These are phyloP conservation scores for Monosporozyma unispora DNA, from an alignment of 805 yeast genomes.

Conservation along the genomic window DNA sequence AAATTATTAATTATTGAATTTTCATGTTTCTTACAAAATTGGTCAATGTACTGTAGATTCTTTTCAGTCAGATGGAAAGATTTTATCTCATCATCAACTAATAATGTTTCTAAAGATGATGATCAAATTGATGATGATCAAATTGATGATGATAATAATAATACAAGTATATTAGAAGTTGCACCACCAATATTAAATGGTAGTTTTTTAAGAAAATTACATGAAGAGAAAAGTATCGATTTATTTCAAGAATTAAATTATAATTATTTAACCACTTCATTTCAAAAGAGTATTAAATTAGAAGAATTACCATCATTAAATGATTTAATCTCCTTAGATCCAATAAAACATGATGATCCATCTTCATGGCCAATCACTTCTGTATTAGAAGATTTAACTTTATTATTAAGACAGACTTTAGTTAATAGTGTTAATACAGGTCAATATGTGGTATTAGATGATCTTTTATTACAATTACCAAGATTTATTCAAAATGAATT, in stretches of 20 bases:
- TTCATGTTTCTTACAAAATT: slow-evolving; percentile 69
- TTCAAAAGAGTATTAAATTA: slow-evolving; percentile 69
- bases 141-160: slow-evolving; percentile 1
- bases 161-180: slow-evolving; percentile 5
- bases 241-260: slow-evolving; percentile 53
- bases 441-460: slow-evolving; percentile 30
- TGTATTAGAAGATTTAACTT: slow-evolving; percentile 73
- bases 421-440: slow-evolving; percentile 66
- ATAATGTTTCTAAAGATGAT: too few species aligned
- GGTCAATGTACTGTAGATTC: slow-evolving; percentile 75
- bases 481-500: slow-evolving; percentile 27
- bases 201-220: slow-evolving; percentile 19
- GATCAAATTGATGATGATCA: too few species aligned
- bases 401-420: slow-evolving; percentile 61
- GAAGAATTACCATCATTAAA: slow-evolving; percentile 66
- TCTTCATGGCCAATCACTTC: slow-evolving; percentile 59
- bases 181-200: slow-evolving; percentile 24
- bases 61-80: slow-evolving; percentile 60
- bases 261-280: slow-evolving; percentile 65
- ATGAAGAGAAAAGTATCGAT: slow-evolving; percentile 40
- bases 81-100: slow-evolving; percentile 18
- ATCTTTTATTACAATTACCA: slow-evolving; percentile 23
- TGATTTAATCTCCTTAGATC: slow-evolving; percentile 19
- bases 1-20: slow-evolving; percentile 48
- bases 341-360: slow-evolving; percentile 16